Base-by-base conservation (phyloP, 2,329 filamentous ascomycete genomes). In the Acrocalymma vagum region DNA sequence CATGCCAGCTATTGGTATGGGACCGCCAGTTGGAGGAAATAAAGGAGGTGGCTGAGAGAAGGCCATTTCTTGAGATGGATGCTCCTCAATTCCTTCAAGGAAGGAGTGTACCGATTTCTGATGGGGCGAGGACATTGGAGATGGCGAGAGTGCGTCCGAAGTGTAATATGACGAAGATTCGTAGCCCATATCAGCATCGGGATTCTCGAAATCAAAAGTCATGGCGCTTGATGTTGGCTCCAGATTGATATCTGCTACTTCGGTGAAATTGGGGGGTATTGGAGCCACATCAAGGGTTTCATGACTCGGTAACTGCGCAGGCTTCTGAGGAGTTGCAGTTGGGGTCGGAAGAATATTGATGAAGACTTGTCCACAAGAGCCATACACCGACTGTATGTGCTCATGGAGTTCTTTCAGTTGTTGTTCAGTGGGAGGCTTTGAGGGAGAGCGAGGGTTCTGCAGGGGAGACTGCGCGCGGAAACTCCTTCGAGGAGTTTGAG, bases 251-350 rank as follows among this genome's bases (percentile, higher is more conserved):
- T 73, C 72, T 24, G 66, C 62, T 60, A 79, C 70, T 28, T 77
- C 79, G 69, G 83, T 73, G 57, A 83, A 85, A 44, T 80, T 81
- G 11, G 78, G 74, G 51, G 81, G 75, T 71, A 86, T 77, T 49
- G 80, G 74, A 55, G 80, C 69, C 45, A 76, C 71, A 64, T 82
- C 74, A 57, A 82, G 74, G 48, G 71, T 65, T 48, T 72, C 72
- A 58, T 72, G 70, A 38, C 55, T 62, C 55, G 65, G 67, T 43
- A 61, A 45, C 38, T 70, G 63, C 10, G 55, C 65, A 39, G 68
- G 58, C 48, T 72, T 72, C 44, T 75, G 72, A n/a, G 57, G 74
- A 58, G 69, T 74, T 74, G 46, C 77, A 77, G 61, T 62, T 29
- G 83, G 80, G 28, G 82, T 81, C 29, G 80, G 83, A 5, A 84